These are phyloP conservation scores for Claviceps spartinae DNA, from an alignment of 2,329 filamentous ascomycete species.

Conservation along the genomic window DNA sequence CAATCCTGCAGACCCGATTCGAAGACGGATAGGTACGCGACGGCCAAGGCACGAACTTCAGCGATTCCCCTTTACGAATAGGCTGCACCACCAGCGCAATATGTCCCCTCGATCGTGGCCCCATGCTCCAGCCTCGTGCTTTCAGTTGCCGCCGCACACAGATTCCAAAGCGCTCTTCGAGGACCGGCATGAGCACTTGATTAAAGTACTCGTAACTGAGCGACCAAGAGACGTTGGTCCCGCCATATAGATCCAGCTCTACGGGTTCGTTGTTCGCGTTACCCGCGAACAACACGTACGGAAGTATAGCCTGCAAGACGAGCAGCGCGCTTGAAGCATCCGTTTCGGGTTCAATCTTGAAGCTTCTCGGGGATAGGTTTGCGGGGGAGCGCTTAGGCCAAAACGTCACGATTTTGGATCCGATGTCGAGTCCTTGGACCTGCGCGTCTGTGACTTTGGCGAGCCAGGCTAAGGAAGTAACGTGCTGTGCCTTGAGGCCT, in stretches of 20 bases:
- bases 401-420: slow-evolving; percentile 37
- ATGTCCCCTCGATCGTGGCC: slow-evolving; percentile 26
- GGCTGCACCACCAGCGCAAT: slow-evolving; percentile 29
- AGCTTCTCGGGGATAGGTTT: slow-evolving; percentile 25
- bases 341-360: slow-evolving; percentile 36
- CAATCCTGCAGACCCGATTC: slow-evolving; percentile 29
- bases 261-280: slow-evolving; percentile 29
- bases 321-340: slow-evolving; percentile 40
- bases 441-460: slow-evolving; percentile 37
- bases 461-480: slow-evolving; percentile 40
- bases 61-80: slow-evolving; percentile 17
- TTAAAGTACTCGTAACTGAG: slow-evolving; percentile 49
- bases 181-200: slow-evolving; percentile 42
- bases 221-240: slow-evolving; percentile 45
- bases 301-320: slow-evolving; percentile 47
- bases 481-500: slow-evolving; percentile 50
- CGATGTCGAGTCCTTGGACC: slow-evolving; percentile 35
- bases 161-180: slow-evolving; percentile 37
- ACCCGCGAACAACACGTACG: slow-evolving; percentile 43
- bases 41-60: slow-evolving; percentile 22
- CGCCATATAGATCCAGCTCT: slow-evolving; percentile 38
- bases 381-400: slow-evolving; percentile 26
- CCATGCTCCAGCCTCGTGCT: slow-evolving; percentile 37
- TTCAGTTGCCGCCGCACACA: slow-evolving; percentile 30
- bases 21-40: slow-evolving; percentile 12